Base-by-base conservation (phyloP, 1,284 basidiomycete species). In the Trichosporon faecale region DNA sequence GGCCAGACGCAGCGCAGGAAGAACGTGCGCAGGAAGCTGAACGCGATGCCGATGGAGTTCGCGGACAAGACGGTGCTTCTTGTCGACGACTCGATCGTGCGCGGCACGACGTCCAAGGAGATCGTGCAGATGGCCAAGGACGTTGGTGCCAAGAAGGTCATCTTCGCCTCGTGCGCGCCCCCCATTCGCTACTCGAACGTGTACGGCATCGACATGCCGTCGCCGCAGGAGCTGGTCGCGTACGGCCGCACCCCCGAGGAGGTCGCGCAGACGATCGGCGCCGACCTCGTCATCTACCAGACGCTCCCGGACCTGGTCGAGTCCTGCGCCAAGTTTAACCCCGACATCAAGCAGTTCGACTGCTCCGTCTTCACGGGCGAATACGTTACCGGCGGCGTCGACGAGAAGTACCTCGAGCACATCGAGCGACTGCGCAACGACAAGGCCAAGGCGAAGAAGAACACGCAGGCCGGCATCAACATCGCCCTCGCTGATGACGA, bases 111-210 rank as follows among this genome's bases (percentile, higher is more conserved):
- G 0, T 98, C 95, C 16, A 97, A 94, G 81, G 97, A 99, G 84
- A 99, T 99, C 76, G 90, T 99, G 60, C 95, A 98, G 83, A 99
- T 99, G 96, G 97, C 97, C 35, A 94, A 95, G 80, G 97, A 99
- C 78, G 97, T 98, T 7, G 97, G 97, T 18, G 96, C 97, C n/a
- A 94, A 92, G 84, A 93, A 92, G 77, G 94, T 99, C 77, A 92
- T 98, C 75, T 91, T 99, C 75, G 97, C 97, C 0, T 97, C 94
- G 67, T 99, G 96, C 78, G 94, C 97, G 16, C 97, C 97, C 14
- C 68, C 68, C 49, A 40, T 70, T 72, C 93, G 94, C 60, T 89
- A 90, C 83, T 91, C 94, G 11, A 98, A 99, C 80, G 97, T 99
- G 6, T 99, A 99, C 84, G 97, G 97, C 37, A 99, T 99, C 80